Conservation (phyloP, 192 early-diverging fungal species). For the Oehlia diaphana region DNA sequence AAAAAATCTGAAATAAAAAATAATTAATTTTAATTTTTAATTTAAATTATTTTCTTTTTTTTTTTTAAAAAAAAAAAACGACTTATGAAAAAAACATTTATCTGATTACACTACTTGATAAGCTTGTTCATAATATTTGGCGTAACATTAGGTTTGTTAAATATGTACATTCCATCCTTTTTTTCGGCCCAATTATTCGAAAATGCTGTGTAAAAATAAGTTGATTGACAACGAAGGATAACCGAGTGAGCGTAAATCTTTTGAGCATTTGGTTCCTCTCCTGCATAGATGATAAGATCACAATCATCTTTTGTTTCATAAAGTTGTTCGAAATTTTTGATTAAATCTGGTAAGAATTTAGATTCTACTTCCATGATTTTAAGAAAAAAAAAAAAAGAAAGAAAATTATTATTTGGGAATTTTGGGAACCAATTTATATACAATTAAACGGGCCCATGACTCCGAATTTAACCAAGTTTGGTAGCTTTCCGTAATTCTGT, state of each 20-base stretch:
- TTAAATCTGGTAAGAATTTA: neutral
- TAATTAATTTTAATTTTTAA: neutral
- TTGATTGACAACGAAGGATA: neutral
- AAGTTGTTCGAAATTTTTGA: neutral
- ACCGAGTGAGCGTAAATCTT: neutral
- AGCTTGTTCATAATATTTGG: neutral
- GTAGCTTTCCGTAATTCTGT: too few species aligned
- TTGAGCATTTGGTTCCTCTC: neutral
- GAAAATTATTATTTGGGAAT: too few species aligned
- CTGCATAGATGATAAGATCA: neutral
- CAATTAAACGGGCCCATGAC: too few species aligned
- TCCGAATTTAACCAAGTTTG: too few species aligned
- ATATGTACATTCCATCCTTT: constrained; percentile 1
- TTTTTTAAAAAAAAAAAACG: too few species aligned
- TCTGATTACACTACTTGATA: too few species aligned
- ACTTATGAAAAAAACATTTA: too few species aligned
- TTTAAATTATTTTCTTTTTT: too few species aligned
- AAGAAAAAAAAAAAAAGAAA: too few species aligned
- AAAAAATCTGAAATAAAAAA: neutral
- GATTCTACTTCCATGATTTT: too few species aligned
- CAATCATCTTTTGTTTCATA: neutral
- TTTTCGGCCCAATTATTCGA: neutral
- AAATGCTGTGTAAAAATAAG: constrained; percentile 1
- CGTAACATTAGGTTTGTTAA: neutral
- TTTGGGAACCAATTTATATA: too few species aligned